Conservation (phyloP, 2,329 filamentous ascomycete species). For the Venturia nashicola region DNA sequence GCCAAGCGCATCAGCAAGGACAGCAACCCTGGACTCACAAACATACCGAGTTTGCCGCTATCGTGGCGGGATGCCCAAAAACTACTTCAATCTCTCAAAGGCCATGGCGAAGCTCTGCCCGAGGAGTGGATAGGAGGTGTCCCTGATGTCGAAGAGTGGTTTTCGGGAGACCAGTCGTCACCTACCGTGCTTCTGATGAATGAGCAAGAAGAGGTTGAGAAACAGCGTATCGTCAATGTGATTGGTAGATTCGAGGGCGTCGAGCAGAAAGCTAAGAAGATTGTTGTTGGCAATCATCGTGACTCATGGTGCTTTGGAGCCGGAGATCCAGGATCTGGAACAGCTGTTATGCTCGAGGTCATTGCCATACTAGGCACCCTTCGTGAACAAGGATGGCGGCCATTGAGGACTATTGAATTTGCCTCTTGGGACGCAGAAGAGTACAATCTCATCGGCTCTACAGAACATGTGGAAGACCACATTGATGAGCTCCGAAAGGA, state of each 20-base stretch:
- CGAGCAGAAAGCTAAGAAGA: conserved; percentile 69
- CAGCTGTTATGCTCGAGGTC: conserved; percentile 82
- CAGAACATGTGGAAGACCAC: conserved; percentile 85
- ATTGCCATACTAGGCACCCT: conserved; percentile 75
- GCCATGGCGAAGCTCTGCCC: conserved; percentile 57
- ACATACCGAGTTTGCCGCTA: conserved; percentile 82
- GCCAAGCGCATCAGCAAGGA: conserved; percentile 54
- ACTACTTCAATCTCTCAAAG: conserved; percentile 63
- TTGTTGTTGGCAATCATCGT: conserved; percentile 86
- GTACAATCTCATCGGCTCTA: conserved; percentile 89
- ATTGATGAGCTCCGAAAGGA: conserved; percentile 59
- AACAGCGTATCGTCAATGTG: conserved; percentile 79
- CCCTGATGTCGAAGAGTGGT: conserved; percentile 63
- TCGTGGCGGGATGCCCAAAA: conserved; percentile 80
- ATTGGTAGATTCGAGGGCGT: conserved; percentile 74
- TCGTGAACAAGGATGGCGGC: conserved; percentile 67
- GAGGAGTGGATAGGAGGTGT: conserved; percentile 66
- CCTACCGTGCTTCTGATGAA: conserved; percentile 76
- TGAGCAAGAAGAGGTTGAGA: conserved; percentile 68
- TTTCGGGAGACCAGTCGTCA: conserved; percentile 63
- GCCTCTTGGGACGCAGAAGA: conserved; percentile 92
- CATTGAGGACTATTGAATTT: conserved; percentile 89
- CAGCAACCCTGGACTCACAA: conserved; percentile 58
- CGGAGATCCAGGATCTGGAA: conserved; percentile 58
- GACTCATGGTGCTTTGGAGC: conserved; percentile 89